phyloP scores from a whole-genome alignment of 2,329 filamentous ascomycete genomes.

The Xylariaceae sp. region DNA sequence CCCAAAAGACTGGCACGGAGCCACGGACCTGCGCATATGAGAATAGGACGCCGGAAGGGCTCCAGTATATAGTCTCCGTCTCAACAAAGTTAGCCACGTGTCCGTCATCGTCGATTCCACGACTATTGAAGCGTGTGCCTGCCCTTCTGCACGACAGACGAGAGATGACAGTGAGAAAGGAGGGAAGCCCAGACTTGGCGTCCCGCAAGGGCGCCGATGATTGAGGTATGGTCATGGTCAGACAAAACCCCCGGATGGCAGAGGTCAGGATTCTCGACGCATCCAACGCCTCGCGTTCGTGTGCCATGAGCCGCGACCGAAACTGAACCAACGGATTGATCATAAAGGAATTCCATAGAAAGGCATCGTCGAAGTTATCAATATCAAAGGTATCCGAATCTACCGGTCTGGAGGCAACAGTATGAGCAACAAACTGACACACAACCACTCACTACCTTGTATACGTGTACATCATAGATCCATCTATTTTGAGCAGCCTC shows the following conservation, averaged over 20 bases:
- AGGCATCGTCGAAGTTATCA: slow-evolving; percentile 86
- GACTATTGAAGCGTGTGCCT: slow-evolving; percentile 93
- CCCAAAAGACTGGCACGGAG: slow-evolving; percentile 96
- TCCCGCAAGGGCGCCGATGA: slow-evolving; percentile 66
- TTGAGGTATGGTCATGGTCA: slow-evolving; percentile 80
- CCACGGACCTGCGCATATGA: slow-evolving; percentile 92
- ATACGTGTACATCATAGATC: too few relatives aligned
- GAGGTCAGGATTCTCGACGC: slow-evolving; percentile 83
- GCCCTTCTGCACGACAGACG: slow-evolving; percentile 85
- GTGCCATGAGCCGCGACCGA: slow-evolving; percentile 70
- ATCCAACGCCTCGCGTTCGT: slow-evolving; percentile 78
- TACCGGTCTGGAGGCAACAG: slow-evolving; percentile 52
- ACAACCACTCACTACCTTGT: too few relatives aligned
- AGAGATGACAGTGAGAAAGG: slow-evolving; percentile 84
- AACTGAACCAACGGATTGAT: slow-evolving; percentile 90
- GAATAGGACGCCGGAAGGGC: slow-evolving; percentile 72
- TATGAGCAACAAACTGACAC: background rate
- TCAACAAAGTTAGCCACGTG: slow-evolving; percentile 99
- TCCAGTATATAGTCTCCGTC: slow-evolving; percentile 90
- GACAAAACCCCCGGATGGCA: slow-evolving; percentile 88
- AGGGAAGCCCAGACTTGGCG: slow-evolving; percentile 67
- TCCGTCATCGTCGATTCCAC: slow-evolving; percentile 95
- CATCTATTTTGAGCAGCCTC: too few relatives aligned
- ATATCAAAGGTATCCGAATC: slow-evolving; percentile 81
- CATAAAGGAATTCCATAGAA: slow-evolving; percentile 99